Evolutionary conservation across 306 rosid genomes (phyloP).

Genomic region (Dryas alaskensis): DNA sequence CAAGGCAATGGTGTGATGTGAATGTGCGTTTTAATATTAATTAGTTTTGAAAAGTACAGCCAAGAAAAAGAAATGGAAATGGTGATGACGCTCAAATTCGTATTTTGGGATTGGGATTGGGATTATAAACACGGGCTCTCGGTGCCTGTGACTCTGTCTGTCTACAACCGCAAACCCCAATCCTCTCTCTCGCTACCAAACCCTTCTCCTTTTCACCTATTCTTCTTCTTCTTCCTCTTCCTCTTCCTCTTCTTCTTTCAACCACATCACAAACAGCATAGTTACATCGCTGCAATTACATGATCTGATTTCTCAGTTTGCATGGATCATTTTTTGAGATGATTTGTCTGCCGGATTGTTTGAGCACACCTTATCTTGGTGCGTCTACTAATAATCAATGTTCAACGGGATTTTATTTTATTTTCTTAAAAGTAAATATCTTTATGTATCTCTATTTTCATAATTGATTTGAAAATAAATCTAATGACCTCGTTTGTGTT

Average conservation of each 20-base stretch:
- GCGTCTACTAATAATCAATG: conserved; percentile 33
- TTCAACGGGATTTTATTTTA: background rate
- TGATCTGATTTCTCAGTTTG: conserved; percentile 32
- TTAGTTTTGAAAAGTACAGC: background rate
- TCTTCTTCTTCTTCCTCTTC: background rate
- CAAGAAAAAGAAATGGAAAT: conserved; percentile 18
- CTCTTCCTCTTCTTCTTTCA: background rate
- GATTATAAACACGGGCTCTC: background rate
- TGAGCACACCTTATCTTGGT: conserved; percentile 49
- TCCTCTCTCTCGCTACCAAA: conserved; percentile 6
- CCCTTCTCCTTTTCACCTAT: conserved; percentile 6
- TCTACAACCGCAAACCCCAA: conserved; percentile 31
- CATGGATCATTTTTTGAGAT: conserved; percentile 40
- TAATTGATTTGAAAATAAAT: background rate
- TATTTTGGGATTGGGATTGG: conserved; percentile 36
- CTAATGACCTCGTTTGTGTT: background rate
- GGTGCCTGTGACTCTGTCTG: background rate
- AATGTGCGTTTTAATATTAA: background rate
- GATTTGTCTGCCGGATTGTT: conserved; percentile 41
- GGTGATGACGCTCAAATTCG: conserved; percentile 38
- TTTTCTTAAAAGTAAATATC: background rate
- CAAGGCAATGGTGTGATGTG: background rate
- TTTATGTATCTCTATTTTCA: too few species aligned
- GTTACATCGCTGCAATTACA: background rate
- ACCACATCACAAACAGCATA: background rate